Evolutionary conservation across 164 flowering plant genomes (phyloP), one percentile per base, ranked within the genome.

Genomic region (Aristolochia fimbriata): DNA sequence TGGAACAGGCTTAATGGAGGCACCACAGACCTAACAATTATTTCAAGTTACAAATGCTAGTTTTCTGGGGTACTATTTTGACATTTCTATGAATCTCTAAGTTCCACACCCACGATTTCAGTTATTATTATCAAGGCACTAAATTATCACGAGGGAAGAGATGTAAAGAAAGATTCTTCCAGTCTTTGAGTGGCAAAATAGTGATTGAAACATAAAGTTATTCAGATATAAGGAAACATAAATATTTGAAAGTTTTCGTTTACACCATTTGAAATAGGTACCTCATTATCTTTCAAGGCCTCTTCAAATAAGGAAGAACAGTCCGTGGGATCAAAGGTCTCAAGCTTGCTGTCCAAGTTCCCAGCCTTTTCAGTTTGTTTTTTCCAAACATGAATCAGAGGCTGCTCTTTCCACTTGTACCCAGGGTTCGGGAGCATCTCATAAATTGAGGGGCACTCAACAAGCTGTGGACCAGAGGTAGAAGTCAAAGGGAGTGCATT

Each of bases 371-470:
- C 61, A 8, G 77, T 59, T 59, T 73, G 69, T 68, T 80, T 86
- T 50, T 76, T 73, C 98, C 96, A 89, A 61, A 92, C 91, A 59
- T 74, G 76, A 72, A 92, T 82, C 66, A 76, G 59, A 20, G 98
- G 96, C 64, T 73, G 71, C 48, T 71, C 63, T 67, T 80, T 70
- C 98, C 98, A 92, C 48, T 75, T 70, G 71, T 82, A 87, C 17
- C 66, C 76, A 25, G 93, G 89, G 73, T 87, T 89, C 49, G 89
- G 78, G 78, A 92, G 54, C 98, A 92, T 87, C 75, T 89, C 98
- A 70, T 92, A 89, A 53, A 89, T 77, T 58, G 98, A 92, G 41
- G 98, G 98, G 67, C 98, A 87, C 70, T 89, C 96, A 47, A 92
- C 82, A 74, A 92, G 62, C 98, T 92, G 50, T 15, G 62, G 47